Percentiles rank a stretch among this genome's conserved stretches.
These are phyloP conservation scores for Colletotrichum acutatum DNA, from an alignment of 2,329 filamentous ascomycete species.

Conservation along the genomic window DNA sequence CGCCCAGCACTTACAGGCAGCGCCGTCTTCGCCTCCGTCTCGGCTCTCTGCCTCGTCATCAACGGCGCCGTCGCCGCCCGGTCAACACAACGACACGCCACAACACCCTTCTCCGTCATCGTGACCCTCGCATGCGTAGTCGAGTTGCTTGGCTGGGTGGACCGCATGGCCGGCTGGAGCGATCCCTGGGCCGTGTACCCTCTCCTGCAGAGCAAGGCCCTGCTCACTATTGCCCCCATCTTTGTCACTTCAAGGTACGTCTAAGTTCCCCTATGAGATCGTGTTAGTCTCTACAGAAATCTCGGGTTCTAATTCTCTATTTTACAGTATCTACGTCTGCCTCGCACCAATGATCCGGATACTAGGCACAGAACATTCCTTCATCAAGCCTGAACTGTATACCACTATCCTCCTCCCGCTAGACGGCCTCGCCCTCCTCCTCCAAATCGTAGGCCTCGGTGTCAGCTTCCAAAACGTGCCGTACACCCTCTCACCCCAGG, in stretches of 20 bases:
- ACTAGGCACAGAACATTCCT: constrained; percentile 44
- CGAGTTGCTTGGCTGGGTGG: constrained; percentile 40
- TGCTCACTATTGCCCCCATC: constrained; percentile 42
- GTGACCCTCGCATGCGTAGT: constrained; percentile 40
- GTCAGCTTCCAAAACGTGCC: constrained; percentile 40
- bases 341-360: constrained; percentile 40
- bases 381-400: constrained; percentile 40
- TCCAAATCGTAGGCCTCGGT: constrained; percentile 43
- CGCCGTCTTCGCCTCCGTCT: constrained; percentile 39
- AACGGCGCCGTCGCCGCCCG: constrained; percentile 36
- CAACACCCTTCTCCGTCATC: constrained; percentile 36
- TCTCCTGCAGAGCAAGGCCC: constrained; percentile 39
- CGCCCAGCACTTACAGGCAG: constrained; percentile 34
- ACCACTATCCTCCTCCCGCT: constrained; percentile 40
- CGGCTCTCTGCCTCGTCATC: constrained; percentile 35
- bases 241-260: constrained; percentile 43
- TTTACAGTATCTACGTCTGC: constrained; percentile 42
- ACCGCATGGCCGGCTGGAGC: constrained; percentile 38
- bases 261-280: accelerated
- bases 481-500: background rate
- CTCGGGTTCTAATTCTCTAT: background rate
- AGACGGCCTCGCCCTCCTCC: constrained; percentile 40
- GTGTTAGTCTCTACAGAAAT: too few species aligned
- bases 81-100: constrained; percentile 3
- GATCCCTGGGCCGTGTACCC: constrained; percentile 41